phyloP scores from a whole-genome alignment of 345 rosid species.

The Raphanus sativus region DNA sequence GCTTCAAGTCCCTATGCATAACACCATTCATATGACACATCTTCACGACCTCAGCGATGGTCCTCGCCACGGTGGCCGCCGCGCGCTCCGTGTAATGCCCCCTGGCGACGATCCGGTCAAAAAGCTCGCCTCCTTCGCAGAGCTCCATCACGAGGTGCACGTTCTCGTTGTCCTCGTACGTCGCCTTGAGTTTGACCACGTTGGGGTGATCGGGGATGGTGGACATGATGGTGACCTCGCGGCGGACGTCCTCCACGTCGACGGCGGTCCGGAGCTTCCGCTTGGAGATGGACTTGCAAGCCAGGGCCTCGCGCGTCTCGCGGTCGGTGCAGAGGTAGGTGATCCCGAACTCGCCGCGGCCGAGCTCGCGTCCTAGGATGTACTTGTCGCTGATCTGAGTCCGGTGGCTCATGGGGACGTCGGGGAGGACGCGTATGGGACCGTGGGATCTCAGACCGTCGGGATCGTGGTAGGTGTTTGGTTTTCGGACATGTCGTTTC shows the following conservation, averaged over 20 bases:
- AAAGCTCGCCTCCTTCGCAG: slow-evolving; percentile 94
- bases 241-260: slow-evolving; percentile 86
- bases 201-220: slow-evolving; percentile 79
- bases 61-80: slow-evolving; percentile 77
- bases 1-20: slow-evolving; percentile 97
- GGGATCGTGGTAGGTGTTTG: slow-evolving; percentile 47
- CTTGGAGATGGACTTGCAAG: slow-evolving; percentile 93
- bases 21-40: slow-evolving; percentile 94
- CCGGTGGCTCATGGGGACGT: slow-evolving; percentile 63
- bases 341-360: slow-evolving; percentile 94
- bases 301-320: slow-evolving; percentile 69
- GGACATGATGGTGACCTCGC: slow-evolving; percentile 93
- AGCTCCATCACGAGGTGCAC: slow-evolving; percentile 96
- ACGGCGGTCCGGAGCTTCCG: slow-evolving; percentile 82
- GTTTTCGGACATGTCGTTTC: slow-evolving; percentile 38
- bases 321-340: slow-evolving; percentile 89
- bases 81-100: slow-evolving; percentile 97
- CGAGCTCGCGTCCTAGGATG: slow-evolving; percentile 81
- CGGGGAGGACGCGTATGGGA: slow-evolving; percentile 74
- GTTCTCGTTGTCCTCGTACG: slow-evolving; percentile 87
- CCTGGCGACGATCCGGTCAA: slow-evolving; percentile 92
- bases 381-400: slow-evolving; percentile 87
- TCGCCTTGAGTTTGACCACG: slow-evolving; percentile 81
- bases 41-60: slow-evolving; percentile 82
- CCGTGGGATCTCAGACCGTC: slow-evolving; percentile 50